phyloP scores from a whole-genome alignment of 768 basidiomycete genomes.

The Galerina marginata region DNA sequence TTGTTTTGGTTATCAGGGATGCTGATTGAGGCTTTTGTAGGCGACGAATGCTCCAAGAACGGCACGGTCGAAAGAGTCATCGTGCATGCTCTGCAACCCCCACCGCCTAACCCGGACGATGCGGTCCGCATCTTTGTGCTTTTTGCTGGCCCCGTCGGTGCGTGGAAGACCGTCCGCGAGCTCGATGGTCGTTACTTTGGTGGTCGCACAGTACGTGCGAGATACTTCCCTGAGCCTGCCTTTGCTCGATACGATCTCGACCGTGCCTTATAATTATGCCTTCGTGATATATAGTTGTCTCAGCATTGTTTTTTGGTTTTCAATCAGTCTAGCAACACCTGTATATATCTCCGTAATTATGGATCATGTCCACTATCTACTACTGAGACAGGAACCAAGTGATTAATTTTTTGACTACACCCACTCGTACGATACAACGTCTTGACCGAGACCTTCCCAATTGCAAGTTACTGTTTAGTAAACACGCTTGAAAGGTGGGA shows the following conservation, averaged over 20 bases:
- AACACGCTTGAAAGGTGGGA: slow-evolving; percentile 97
- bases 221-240: slow-evolving; percentile 74
- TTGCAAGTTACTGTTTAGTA: slow-evolving; percentile 55
- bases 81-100: slow-evolving; percentile 77
- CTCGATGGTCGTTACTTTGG: slow-evolving; percentile 94
- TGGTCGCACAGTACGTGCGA: slow-evolving; percentile 80
- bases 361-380: slow-evolving; percentile 10
- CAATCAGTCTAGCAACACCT: slow-evolving; percentile 3
- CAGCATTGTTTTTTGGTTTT: slow-evolving; percentile 14
- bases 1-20: neutral
- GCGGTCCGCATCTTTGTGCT: slow-evolving; percentile 90
- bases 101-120: slow-evolving; percentile 70
- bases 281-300: neutral
- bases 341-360: slow-evolving; percentile 21
- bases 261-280: slow-evolving; percentile 36
- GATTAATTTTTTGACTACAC: slow-evolving; percentile 22
- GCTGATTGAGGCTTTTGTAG: slow-evolving; percentile 39
- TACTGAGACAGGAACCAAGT: slow-evolving; percentile 11
- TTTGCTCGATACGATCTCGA: slow-evolving; percentile 61
- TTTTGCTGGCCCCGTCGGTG: slow-evolving; percentile 90
- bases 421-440: slow-evolving; percentile 7
- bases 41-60: slow-evolving; percentile 90
- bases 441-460: neutral
- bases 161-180: slow-evolving; percentile 95
- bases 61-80: slow-evolving; percentile 92